Percentiles rank a stretch among this genome's conserved stretches.
phyloP scores from a whole-genome alignment of 2,329 filamentous ascomycete species.

The Biscogniauxia marginata region DNA sequence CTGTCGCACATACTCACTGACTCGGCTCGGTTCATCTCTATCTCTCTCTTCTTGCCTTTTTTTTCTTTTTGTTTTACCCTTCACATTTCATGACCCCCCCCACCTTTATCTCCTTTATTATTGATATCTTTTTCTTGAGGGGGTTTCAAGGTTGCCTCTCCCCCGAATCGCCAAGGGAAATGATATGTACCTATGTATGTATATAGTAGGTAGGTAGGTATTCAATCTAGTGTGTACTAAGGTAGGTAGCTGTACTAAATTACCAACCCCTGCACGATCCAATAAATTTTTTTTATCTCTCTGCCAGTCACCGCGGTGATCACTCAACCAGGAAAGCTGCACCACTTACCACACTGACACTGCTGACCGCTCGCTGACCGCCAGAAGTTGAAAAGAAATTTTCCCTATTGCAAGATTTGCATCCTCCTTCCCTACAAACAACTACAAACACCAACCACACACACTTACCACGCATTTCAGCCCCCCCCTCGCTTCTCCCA shows the following conservation, averaged over 20 bases:
- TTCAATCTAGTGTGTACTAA: not conserved
- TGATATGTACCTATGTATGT: not conserved
- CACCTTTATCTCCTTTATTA: not conserved
- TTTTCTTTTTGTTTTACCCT: too few relatives aligned
- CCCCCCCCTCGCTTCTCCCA: not conserved
- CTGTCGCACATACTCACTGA: too few relatives aligned
- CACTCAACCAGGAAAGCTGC: not conserved
- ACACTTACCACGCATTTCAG: not conserved
- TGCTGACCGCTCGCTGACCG: not conserved
- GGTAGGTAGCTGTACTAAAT: not conserved
- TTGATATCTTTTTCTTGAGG: not conserved
- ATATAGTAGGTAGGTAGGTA: too few relatives aligned
- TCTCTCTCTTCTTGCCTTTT: too few relatives aligned
- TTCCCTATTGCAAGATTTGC: not conserved
- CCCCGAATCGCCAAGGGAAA: not conserved
- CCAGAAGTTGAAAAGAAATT: not conserved
- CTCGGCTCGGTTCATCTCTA: too few relatives aligned
- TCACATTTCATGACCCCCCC: too few relatives aligned
- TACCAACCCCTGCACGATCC: not conserved
- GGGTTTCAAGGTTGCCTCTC: not conserved
- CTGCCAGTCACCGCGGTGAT: not conserved
- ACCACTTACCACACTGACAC: not conserved
- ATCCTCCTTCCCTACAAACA: not conserved
- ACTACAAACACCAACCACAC: not conserved
- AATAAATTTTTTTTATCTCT: not conserved